Percentiles rank a stretch among this genome's conserved stretches.
Evolutionary conservation across 257 asterid species (phyloP).

Genomic region (Scutellaria barbata): DNA sequence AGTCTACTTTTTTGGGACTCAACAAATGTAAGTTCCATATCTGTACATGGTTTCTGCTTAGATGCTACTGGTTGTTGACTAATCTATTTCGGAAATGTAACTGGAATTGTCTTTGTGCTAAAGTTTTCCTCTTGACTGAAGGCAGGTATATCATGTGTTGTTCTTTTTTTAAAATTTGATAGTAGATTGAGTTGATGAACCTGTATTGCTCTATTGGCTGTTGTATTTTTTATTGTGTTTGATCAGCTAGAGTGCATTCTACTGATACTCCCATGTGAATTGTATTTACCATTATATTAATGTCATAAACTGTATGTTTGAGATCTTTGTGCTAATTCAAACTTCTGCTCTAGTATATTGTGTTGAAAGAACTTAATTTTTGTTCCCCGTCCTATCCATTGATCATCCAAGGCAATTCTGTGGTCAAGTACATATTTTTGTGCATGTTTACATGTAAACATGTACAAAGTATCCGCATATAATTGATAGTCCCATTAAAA

Average conservation of each 20-base stretch:
- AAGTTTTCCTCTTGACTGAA: not conserved
- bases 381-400: not conserved
- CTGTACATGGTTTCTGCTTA: not conserved
- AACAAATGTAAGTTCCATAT: slow-evolving; percentile 74
- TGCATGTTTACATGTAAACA: not conserved
- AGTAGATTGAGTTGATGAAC: slow-evolving; percentile 23
- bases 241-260: slow-evolving; percentile 10
- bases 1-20: slow-evolving; percentile 84
- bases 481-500: slow-evolving; percentile 11
- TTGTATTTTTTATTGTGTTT: not conserved
- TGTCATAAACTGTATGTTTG: not conserved
- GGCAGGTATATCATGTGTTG: not conserved
- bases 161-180: not conserved
- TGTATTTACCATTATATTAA: not conserved
- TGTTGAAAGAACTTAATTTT: slow-evolving; percentile 4
- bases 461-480: not conserved
- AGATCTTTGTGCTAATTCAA: not conserved
- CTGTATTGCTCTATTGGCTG: not conserved
- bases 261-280: not conserved
- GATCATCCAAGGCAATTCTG: slow-evolving; percentile 3
- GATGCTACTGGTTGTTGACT: slow-evolving; percentile 5
- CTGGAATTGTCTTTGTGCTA: not conserved
- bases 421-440: not conserved
- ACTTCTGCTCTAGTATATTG: slow-evolving; percentile 8
- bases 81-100: slow-evolving; percentile 7